phyloP scores from a whole-genome alignment of 768 basidiomycete species.

The Russula sp. region DNA sequence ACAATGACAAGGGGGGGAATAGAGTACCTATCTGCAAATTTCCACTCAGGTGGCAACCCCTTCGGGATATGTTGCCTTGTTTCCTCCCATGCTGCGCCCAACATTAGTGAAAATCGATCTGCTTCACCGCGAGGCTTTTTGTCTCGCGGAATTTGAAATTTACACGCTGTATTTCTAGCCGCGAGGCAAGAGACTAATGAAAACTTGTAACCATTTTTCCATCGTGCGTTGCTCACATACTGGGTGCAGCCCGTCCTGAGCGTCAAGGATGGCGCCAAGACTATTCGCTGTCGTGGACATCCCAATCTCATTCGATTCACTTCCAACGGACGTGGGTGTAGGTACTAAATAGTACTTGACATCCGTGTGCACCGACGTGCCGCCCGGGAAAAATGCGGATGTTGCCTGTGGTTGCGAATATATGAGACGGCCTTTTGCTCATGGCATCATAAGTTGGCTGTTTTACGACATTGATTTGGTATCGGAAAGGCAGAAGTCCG shows the following conservation, averaged over 20 bases:
- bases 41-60: neutral
- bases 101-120: neutral
- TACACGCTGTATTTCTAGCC: neutral
- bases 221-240: neutral
- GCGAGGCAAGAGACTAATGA: neutral
- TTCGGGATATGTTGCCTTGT: neutral
- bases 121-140: conserved; percentile 11
- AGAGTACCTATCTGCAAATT: neutral
- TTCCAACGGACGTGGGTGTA: neutral
- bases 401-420: neutral
- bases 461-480: conserved; percentile 4
- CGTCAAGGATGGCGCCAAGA: neutral
- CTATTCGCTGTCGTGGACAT: neutral
- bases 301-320: neutral
- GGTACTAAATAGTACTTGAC: neutral
- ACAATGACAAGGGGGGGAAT: conserved; percentile 6
- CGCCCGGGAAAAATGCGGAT: neutral
- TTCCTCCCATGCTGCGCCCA: conserved; percentile 5
- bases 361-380: neutral
- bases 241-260: neutral
- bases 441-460: neutral
- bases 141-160: conserved; percentile 6
- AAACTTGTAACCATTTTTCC: neutral
- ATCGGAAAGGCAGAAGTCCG: neutral
- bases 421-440: conserved; percentile 7